Percentiles rank a stretch among this genome's conserved stretches.
These are phyloP conservation scores for Arthrocladium fulminans DNA, from an alignment of 2,329 filamentous ascomycete species.

Conservation along the genomic window DNA sequence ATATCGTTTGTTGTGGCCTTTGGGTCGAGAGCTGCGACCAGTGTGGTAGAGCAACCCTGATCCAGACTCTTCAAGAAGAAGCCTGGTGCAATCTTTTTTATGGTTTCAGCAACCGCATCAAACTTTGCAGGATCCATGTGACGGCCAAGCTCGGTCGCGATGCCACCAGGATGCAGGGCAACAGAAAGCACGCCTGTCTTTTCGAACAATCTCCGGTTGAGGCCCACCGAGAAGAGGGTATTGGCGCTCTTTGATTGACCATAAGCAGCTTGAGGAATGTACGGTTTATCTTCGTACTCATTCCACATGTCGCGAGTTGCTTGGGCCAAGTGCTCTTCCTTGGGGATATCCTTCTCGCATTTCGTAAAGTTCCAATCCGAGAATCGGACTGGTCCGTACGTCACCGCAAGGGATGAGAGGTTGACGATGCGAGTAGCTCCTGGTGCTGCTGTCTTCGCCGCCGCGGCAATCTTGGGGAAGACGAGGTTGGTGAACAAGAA, in stretches of 20 bases:
- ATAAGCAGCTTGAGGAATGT: slow-evolving; percentile 33
- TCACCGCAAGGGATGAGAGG: slow-evolving; percentile 22
- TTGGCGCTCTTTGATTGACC: slow-evolving; percentile 41
- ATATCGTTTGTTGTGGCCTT: slow-evolving; percentile 11
- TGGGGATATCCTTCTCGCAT: slow-evolving; percentile 16
- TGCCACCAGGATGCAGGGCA: slow-evolving; percentile 33
- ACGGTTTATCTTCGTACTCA: slow-evolving; percentile 21
- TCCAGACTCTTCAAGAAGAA: slow-evolving; percentile 28
- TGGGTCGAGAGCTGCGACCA: slow-evolving; percentile 39
- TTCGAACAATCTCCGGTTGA: slow-evolving; percentile 24
- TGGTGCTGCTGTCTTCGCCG: slow-evolving; percentile 15
- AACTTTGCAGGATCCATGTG: slow-evolving; percentile 24
- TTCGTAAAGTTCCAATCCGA: slow-evolving; percentile 28
- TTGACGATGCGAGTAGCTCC: slow-evolving; percentile 25
- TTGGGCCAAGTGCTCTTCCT: slow-evolving; percentile 12
- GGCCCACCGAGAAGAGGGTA: slow-evolving; percentile 34
- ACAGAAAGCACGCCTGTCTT: slow-evolving; percentile 30
- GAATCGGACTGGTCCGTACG: slow-evolving; percentile 27
- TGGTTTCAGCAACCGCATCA: slow-evolving; percentile 2
- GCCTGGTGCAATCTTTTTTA: neutral
- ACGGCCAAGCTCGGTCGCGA: slow-evolving; percentile 8
- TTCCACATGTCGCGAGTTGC: slow-evolving; percentile 2
- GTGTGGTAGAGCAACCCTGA: slow-evolving; percentile 36
- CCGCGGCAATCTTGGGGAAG: slow-evolving; percentile 28
- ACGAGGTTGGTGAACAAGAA: slow-evolving; percentile 36